Conservation (phyloP, 805 yeast species). For the Candida loeiensis region DNA sequence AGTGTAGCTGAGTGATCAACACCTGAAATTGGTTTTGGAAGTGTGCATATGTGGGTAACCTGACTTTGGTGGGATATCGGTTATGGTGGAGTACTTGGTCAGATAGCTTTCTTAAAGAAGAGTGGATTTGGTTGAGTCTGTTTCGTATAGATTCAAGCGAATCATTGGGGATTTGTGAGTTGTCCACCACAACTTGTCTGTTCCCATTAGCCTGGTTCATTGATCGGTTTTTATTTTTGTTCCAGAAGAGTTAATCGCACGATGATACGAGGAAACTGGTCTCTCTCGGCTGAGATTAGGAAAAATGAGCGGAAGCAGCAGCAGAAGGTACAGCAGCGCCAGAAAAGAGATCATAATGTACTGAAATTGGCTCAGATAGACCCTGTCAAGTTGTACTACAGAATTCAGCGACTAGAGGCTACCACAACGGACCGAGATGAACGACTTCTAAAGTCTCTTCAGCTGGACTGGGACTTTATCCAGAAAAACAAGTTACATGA, state of each 20-base stretch:
- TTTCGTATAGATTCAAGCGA: conserved; percentile 40
- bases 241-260: neutral
- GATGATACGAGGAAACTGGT: conserved; percentile 28
- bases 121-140: conserved; percentile 40
- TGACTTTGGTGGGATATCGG: conserved; percentile 35
- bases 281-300: conserved; percentile 37
- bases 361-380: conserved; percentile 26
- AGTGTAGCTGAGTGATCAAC: conserved; percentile 73
- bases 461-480: conserved; percentile 41
- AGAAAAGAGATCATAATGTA: conserved; percentile 28
- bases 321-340: conserved; percentile 33
- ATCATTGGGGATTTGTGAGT: conserved; percentile 30
- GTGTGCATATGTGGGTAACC: conserved; percentile 51
- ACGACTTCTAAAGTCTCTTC: conserved; percentile 23
- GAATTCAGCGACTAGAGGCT: conserved; percentile 28
- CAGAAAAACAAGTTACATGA: conserved; percentile 32
- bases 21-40: conserved; percentile 83
- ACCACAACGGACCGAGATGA: conserved; percentile 16
- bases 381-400: conserved; percentile 34
- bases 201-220: conserved; percentile 7
- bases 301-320: conserved; percentile 36
- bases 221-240: conserved; percentile 5
- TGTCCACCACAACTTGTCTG: conserved; percentile 4
- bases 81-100: conserved; percentile 36
- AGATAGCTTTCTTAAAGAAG: conserved; percentile 35